These are phyloP conservation scores for Thalassiosira pacifica DNA, from an alignment of 352 stramenopile genomes.

Conservation along the genomic window DNA sequence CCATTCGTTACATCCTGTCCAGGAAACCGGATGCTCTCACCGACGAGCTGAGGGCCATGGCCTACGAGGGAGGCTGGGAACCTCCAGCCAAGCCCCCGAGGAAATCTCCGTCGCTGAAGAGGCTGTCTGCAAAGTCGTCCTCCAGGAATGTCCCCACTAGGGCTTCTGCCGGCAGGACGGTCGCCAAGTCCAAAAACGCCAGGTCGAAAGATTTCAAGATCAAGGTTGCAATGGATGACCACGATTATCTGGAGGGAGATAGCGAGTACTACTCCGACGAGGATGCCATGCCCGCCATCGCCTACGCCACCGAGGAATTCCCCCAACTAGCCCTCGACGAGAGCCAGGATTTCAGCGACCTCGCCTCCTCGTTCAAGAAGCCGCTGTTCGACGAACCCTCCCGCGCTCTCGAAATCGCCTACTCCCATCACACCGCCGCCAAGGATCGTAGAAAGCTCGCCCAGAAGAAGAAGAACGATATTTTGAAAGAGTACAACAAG, in stretches of 20 bases:
- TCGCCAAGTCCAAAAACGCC: not conserved
- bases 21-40: slow-evolving; percentile 13
- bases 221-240: not conserved
- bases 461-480: slow-evolving; percentile 22
- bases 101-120: not conserved
- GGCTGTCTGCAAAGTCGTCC: not conserved
- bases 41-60: not conserved
- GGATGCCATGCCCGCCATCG: not conserved
- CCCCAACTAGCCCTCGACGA: slow-evolving; percentile 2
- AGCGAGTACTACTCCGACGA: not conserved
- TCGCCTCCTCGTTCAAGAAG: slow-evolving; percentile 41
- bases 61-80: not conserved
- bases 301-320: not conserved
- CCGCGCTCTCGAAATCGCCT: slow-evolving; percentile 52
- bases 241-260: not conserved
- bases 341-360: slow-evolving; percentile 32
- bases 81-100: not conserved
- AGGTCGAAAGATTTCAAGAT: too few species aligned
- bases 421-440: slow-evolving; percentile 37
- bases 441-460: not conserved
- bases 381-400: slow-evolving; percentile 46
- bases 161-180: not conserved
- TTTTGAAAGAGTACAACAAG: slow-evolving; percentile 42
- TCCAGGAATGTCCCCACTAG: not conserved
- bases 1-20: slow-evolving; percentile 4